phyloP scores from a whole-genome alignment of 2,329 filamentous ascomycete species.

The Fusarium cyanostomum region DNA sequence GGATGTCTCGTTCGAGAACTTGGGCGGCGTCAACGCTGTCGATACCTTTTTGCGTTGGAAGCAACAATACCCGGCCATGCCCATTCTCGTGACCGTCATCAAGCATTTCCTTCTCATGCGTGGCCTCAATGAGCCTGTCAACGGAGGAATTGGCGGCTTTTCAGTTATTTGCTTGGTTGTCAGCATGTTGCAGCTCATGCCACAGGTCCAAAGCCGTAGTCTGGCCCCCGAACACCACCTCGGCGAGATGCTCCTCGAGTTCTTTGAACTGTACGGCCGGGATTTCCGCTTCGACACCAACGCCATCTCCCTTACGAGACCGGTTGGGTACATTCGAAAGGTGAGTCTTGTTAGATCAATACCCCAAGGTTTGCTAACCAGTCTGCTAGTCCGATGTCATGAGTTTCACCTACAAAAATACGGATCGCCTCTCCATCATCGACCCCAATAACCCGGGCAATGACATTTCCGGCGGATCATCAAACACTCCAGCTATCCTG shows the following conservation, averaged over 20 bases:
- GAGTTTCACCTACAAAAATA: conserved; percentile 65
- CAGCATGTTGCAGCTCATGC: conserved; percentile 84
- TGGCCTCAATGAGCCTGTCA: conserved; percentile 89
- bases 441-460: conserved; percentile 88
- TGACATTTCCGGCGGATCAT: conserved; percentile 89
- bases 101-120: conserved; percentile 95
- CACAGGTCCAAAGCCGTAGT: conserved; percentile 70
- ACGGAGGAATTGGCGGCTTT: conserved; percentile 92
- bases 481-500: conserved; percentile 73
- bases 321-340: conserved; percentile 77
- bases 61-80: conserved; percentile 81
- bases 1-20: conserved; percentile 94
- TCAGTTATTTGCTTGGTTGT: conserved; percentile 93
- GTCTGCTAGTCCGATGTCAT: conserved; percentile 53
- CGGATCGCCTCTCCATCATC: conserved; percentile 81
- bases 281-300: conserved; percentile 75
- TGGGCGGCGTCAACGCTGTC: conserved; percentile 81
- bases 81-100: conserved; percentile 83
- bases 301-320: conserved; percentile 80
- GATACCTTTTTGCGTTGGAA: conserved; percentile 86
- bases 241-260: conserved; percentile 84
- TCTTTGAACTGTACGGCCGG: conserved; percentile 89
- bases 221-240: conserved; percentile 73
- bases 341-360: conserved; percentile 53
- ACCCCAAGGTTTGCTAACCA: neutral